Evolutionary conservation across 2,329 filamentous ascomycete genomes (phyloP).

Genomic region (Atkinsonella hypoxylon): DNA sequence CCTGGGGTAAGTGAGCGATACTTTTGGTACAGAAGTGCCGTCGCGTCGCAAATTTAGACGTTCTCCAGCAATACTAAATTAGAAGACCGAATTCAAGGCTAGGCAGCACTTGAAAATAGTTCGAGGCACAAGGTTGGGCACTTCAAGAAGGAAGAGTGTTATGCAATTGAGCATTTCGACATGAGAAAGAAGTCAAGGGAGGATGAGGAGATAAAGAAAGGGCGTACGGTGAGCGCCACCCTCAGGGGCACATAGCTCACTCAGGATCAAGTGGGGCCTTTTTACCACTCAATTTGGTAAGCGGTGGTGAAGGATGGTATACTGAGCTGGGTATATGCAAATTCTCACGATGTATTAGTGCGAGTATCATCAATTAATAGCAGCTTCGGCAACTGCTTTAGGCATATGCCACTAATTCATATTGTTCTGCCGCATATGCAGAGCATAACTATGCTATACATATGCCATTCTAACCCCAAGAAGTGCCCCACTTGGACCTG

Average conservation of each 20-base stretch:
- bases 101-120: too few species aligned
- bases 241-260: neutral
- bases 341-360: too few species aligned
- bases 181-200: neutral
- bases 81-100: too few species aligned
- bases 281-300: too few species aligned
- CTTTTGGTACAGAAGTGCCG: neutral
- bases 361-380: too few species aligned
- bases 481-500: neutral
- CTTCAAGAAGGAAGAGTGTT: neutral
- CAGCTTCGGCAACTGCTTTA: too few species aligned
- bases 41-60: neutral
- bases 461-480: neutral
- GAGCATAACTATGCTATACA: too few species aligned
- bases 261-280: too few species aligned
- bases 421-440: too few species aligned
- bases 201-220: neutral
- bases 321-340: too few species aligned
- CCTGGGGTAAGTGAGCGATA: neutral
- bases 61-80: neutral
- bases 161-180: neutral
- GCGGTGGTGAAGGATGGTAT: too few species aligned
- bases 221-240: neutral
- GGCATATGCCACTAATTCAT: too few species aligned
- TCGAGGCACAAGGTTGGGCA: neutral